Evolutionary conservation across 768 basidiomycete genomes (phyloP), one percentile per base, ranked within the genome.

Genomic region (Coprinopsis marcescibilis): DNA sequence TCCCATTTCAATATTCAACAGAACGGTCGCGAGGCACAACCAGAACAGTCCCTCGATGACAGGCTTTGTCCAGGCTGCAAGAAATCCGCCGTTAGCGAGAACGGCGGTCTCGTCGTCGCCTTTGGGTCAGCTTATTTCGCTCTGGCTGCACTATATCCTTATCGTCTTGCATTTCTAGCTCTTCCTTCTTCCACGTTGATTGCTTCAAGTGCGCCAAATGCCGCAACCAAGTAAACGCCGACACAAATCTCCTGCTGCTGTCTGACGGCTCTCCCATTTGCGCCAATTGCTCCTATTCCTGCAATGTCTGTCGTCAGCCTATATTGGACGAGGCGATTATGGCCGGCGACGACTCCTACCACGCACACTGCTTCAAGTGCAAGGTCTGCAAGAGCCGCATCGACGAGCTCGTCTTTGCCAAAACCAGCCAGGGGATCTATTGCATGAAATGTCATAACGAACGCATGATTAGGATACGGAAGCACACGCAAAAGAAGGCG

Each of bases 301-400:
- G 96, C 75, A 95, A 86, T 60, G 85, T 97, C 48, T 99, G 96
- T 69, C 83, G 83, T 37, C 81, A 81, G 47, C 89, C 93, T 36
- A 99, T 99, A 54, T 84, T 94, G 46, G 94, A 99, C 69, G 96
- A 99, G 61, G 96, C 96, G 8, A 97, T 98, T 64, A 97, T 99
- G 90, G 95, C 96, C 5, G 96, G 92, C 50, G 93, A 99, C 65
- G 96, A 98, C 62, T 91, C 92, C 0, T 99, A 98, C 57, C 96
- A 98, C 62, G 94, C 96, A 4, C 88, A 93, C 53, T 99, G 96
- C 69, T 99, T 99, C 74, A 94, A 95, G 56, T 99, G 96, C 71
- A 86, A 90, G 58, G 85, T 92, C 43, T 99, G 96, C 71, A 81
- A 80, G 63, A 85, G 87, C 60, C 78, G 91, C 48, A 99, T 99